phyloP scores from a whole-genome alignment of 2,329 filamentous ascomycete species.

The Chaetoscypha palmicola region DNA sequence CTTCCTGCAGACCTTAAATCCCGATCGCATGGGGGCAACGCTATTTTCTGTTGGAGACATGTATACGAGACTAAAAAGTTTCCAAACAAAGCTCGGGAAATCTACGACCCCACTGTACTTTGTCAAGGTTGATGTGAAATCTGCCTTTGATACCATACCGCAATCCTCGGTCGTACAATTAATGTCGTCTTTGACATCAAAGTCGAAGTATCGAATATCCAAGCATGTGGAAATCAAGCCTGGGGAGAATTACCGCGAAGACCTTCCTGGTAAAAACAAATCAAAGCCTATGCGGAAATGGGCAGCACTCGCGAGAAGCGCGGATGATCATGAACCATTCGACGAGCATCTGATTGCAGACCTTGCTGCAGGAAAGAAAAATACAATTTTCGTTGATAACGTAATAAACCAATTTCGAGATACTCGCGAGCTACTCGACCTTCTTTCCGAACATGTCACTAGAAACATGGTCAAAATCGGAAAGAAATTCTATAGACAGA shows the following conservation, averaged over 20 bases:
- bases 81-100: slow-evolving; percentile 47
- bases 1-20: slow-evolving; percentile 37
- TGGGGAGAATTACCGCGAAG: slow-evolving; percentile 21
- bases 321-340: slow-evolving; percentile 27
- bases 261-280: neutral
- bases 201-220: slow-evolving; percentile 60
- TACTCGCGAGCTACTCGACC: slow-evolving; percentile 53
- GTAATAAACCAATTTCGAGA: slow-evolving; percentile 51
- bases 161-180: slow-evolving; percentile 66
- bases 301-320: slow-evolving; percentile 24
- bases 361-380: slow-evolving; percentile 38
- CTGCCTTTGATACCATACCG: slow-evolving; percentile 93
- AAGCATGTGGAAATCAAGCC: slow-evolving; percentile 69
- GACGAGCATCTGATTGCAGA: slow-evolving; percentile 23
- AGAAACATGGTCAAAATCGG: slow-evolving; percentile 83
- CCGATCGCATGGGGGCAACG: slow-evolving; percentile 64
- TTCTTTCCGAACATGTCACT: slow-evolving; percentile 73
- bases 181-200: slow-evolving; percentile 48
- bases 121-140: slow-evolving; percentile 84
- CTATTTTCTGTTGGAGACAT: slow-evolving; percentile 79
- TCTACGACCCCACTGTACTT: slow-evolving; percentile 59
- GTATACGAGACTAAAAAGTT: slow-evolving; percentile 63
- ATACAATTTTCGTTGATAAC: slow-evolving; percentile 70
- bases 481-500: slow-evolving; percentile 83
- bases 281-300: slow-evolving; percentile 27